Percentiles rank a stretch among this genome's conserved stretches.
Conservation (phyloP, 805 yeast genomes). For the Pichia paraexigua region DNA sequence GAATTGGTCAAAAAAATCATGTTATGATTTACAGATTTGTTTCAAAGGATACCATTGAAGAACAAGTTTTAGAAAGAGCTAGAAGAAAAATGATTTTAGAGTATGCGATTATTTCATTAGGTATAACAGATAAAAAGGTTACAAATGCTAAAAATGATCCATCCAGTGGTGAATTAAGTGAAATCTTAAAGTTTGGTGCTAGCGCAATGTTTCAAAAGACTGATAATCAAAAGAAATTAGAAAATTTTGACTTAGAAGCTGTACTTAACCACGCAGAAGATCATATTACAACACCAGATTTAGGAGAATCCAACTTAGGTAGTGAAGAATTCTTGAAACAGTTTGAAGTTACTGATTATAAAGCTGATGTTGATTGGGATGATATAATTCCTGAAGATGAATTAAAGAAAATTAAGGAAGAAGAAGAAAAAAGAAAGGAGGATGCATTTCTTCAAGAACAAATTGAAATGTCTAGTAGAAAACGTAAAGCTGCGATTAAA, state of each 20-base stretch:
- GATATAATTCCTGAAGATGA: conserved; percentile 97
- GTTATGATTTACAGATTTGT: conserved; percentile 96
- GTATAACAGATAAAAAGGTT: conserved; percentile 70
- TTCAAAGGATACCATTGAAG: conserved; percentile 97
- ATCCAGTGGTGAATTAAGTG: conserved; percentile 74
- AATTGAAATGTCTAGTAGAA: conserved; percentile 75
- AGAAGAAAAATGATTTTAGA: conserved; percentile 97
- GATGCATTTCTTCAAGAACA: conserved; percentile 85
- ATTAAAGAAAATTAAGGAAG: conserved; percentile 78
- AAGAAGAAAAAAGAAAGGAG: conserved; percentile 78
- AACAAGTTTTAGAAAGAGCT: conserved; percentile 93
- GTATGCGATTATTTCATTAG: conserved; percentile 93
- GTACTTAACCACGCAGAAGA: conserved; percentile 96
- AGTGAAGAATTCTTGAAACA: conserved; percentile 96
- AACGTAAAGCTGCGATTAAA: conserved; percentile 60
- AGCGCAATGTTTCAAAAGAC: conserved; percentile 94
- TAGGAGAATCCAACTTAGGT: conserved; percentile 96
- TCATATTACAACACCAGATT: conserved; percentile 90
- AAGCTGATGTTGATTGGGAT: conserved; percentile 98
- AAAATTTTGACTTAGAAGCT: conserved; percentile 90
- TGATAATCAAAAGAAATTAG: conserved; percentile 92
- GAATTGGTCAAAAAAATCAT: conserved; percentile 98
- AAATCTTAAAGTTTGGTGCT: conserved; percentile 95
- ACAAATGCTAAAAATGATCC: conserved; percentile 64
- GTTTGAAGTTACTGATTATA: conserved; percentile 96